Conservation (phyloP, 805 yeast species). For the Wickerhamomyces canadensis region DNA sequence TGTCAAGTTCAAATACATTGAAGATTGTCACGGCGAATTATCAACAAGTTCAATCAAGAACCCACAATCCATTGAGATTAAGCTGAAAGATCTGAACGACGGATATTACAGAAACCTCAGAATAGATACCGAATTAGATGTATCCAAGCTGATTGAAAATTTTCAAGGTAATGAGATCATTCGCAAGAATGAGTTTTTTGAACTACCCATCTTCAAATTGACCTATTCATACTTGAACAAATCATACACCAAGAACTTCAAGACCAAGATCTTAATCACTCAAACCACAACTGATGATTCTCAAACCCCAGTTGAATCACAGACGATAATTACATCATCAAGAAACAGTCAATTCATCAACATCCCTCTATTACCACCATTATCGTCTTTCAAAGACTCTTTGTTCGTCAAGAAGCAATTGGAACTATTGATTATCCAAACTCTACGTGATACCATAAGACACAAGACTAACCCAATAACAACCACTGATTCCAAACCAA, state of each 20-base stretch:
- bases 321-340: background rate
- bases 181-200: constrained; percentile 8
- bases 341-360: constrained; percentile 13
- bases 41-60: background rate
- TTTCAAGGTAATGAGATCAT: constrained; percentile 1
- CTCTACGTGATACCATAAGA: background rate
- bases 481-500: no score
- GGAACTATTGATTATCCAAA: constrained; percentile 26
- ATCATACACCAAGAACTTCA: constrained; percentile 1
- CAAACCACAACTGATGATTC: no score
- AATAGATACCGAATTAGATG: constrained; percentile 13
- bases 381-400: constrained; percentile 32
- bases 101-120: constrained; percentile 16
- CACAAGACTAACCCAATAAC: no score
- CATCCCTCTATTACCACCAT: constrained; percentile 26
- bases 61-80: constrained; percentile 1
- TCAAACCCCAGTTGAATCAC: constrained; percentile 6
- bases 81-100: constrained; percentile 17
- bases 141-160: constrained; percentile 2
- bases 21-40: constrained; percentile 5
- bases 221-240: constrained; percentile 3
- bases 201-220: constrained; percentile 13
- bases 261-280: constrained; percentile 8
- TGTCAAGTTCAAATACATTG: constrained; percentile 1
- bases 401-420: constrained; percentile 30